phyloP scores from a whole-genome alignment of 768 basidiomycete species.

The Termitomyces eurrhizus region DNA sequence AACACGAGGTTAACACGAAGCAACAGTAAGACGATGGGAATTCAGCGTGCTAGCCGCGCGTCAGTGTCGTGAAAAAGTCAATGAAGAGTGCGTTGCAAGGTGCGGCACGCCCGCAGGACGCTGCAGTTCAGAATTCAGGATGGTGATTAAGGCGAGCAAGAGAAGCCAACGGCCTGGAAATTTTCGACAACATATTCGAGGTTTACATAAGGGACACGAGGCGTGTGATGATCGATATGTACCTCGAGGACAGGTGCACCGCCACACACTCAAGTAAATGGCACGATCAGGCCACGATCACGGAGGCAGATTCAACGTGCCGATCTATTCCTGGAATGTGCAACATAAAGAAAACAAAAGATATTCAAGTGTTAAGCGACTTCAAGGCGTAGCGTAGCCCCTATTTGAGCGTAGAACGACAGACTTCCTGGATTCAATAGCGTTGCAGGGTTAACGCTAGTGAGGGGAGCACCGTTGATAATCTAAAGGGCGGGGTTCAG shows the following conservation, averaged over 20 bases:
- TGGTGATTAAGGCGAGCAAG: neutral
- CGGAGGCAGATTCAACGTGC: constrained; percentile 8
- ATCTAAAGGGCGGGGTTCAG: constrained; percentile 39
- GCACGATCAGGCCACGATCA: constrained; percentile 8
- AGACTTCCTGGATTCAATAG: constrained; percentile 73
- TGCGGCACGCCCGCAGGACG: neutral
- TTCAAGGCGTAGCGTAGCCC: constrained; percentile 45
- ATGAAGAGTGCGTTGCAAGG: constrained; percentile 3
- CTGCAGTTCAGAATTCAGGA: neutral
- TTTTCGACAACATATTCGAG: constrained; percentile 2
- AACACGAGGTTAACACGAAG: constrained; percentile 48
- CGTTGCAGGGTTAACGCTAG: constrained; percentile 67
- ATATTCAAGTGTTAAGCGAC: constrained; percentile 19
- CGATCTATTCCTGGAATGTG: constrained; percentile 1
- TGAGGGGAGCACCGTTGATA: constrained; percentile 71
- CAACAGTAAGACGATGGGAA: constrained; percentile 13
- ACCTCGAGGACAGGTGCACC: constrained; percentile 9
- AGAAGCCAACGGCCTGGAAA: neutral
- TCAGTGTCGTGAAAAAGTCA: constrained; percentile 13
- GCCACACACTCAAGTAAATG: constrained; percentile 7
- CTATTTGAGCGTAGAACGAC: constrained; percentile 53
- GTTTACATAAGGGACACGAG: constrained; percentile 11
- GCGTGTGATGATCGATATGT: neutral
- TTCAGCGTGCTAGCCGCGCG: constrained; percentile 8
- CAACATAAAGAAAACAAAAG: neutral